Conservation (phyloP, 148 eudicot species). For the Diospyros lotus region DNA sequence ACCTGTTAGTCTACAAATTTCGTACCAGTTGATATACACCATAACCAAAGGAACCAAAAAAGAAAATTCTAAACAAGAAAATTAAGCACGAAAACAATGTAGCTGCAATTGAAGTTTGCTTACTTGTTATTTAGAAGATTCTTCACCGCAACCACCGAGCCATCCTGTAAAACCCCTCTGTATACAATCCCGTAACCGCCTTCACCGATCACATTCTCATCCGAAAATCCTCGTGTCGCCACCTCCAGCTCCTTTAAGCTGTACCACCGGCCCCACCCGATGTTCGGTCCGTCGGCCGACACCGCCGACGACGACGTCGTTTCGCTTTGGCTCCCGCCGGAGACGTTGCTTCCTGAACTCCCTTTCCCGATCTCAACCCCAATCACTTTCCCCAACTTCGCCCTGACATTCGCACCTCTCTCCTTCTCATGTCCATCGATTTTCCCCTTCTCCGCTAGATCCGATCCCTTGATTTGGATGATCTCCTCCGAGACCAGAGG, state of each 20-base stretch:
- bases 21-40: too few species aligned
- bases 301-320: conserved; percentile 50
- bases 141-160: conserved; percentile 74
- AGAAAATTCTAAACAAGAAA: background rate
- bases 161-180: conserved; percentile 65
- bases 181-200: conserved; percentile 99
- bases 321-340: conserved; percentile 71
- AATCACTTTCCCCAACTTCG: conserved; percentile 26
- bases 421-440: conserved; percentile 21
- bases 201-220: conserved; percentile 96
- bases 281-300: conserved; percentile 79
- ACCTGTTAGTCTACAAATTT: too few species aligned
- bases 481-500: conserved; percentile 40
- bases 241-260: conserved; percentile 82
- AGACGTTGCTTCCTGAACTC: conserved; percentile 32
- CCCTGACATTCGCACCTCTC: conserved; percentile 30
- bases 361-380: conserved; percentile 23
- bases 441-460: background rate
- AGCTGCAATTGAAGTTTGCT: background rate
- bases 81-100: too few species aligned
- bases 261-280: conserved; percentile 99
- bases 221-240: conserved; percentile 66
- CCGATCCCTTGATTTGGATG: conserved; percentile 19
- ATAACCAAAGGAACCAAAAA: background rate
- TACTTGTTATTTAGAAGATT: conserved; percentile 88